These are phyloP conservation scores for Fusarium vanettenii DNA, from an alignment of 2,329 filamentous ascomycete genomes.

Conservation along the genomic window DNA sequence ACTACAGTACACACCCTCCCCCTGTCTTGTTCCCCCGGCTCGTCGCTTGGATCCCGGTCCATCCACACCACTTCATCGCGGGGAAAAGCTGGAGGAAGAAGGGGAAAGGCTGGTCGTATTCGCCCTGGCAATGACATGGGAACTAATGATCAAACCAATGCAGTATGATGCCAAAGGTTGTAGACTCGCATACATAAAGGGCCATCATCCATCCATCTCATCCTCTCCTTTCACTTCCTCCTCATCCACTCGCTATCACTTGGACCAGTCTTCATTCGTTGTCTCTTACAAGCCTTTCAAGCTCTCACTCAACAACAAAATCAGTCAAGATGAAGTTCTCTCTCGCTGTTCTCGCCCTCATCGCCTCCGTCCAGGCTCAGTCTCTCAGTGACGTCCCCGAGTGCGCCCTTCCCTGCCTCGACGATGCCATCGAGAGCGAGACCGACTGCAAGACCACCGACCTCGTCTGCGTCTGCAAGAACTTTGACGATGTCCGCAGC, in stretches of 20 bases:
- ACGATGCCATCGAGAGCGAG: conserved; percentile 44
- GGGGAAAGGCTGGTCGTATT: conserved; percentile 18
- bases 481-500: conserved; percentile 47
- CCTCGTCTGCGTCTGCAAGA: conserved; percentile 50
- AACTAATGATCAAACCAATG: background rate
- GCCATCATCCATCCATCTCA: conserved; percentile 28
- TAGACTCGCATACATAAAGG: conserved; percentile 47
- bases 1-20: background rate
- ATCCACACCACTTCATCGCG: conserved; percentile 10
- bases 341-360: conserved; percentile 49
- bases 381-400: conserved; percentile 49
- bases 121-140: conserved; percentile 11
- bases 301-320: conserved; percentile 9
- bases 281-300: conserved; percentile 16
- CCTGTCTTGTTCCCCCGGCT: conserved; percentile 34
- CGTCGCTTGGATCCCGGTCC: conserved; percentile 34
- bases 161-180: background rate
- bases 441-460: conserved; percentile 50
- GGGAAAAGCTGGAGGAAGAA: conserved; percentile 11
- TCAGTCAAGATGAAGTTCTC: conserved; percentile 54
- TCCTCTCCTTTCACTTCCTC: conserved; percentile 26
- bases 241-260: conserved; percentile 48
- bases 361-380: conserved; percentile 51
- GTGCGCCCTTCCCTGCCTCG: conserved; percentile 54
- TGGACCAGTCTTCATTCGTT: conserved; percentile 44